phyloP scores from a whole-genome alignment of 352 stramenopile genomes.

The Saprolegnia parasitica region DNA sequence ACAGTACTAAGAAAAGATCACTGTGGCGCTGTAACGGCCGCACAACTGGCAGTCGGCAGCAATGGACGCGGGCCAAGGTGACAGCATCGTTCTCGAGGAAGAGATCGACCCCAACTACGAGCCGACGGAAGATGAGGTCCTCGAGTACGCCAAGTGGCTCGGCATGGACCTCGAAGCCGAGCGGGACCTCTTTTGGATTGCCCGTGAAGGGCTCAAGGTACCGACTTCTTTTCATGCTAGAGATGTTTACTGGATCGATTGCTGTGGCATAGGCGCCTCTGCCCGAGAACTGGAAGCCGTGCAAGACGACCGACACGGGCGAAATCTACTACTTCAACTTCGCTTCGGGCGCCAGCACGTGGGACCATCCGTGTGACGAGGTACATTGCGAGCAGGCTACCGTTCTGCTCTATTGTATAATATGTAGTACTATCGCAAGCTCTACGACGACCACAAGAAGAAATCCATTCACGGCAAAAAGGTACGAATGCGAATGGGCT shows the following conservation, averaged over 20 bases:
- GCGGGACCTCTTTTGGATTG: slow-evolving; percentile 92
- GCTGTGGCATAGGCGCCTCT: slow-evolving; percentile 57
- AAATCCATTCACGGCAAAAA: slow-evolving; percentile 34
- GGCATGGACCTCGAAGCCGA: slow-evolving; percentile 91
- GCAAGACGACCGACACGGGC: slow-evolving; percentile 92
- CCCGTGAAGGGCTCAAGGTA: slow-evolving; percentile 86
- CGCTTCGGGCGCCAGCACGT: slow-evolving; percentile 86
- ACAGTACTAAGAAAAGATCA: too few relatives aligned
- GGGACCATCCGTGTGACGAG: slow-evolving; percentile 93
- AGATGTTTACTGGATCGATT: neutral
- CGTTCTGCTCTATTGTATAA: too few relatives aligned
- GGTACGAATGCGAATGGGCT: too few relatives aligned
- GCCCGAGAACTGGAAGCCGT: slow-evolving; percentile 94
- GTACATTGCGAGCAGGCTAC: slow-evolving; percentile 29
- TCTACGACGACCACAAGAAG: slow-evolving; percentile 92
- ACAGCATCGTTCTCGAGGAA: slow-evolving; percentile 91
- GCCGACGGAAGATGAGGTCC: slow-evolving; percentile 85
- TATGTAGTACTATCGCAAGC: slow-evolving; percentile 82
- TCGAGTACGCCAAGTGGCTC: slow-evolving; percentile 94
- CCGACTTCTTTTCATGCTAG: slow-evolving; percentile 6
- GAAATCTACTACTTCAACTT: slow-evolving; percentile 98
- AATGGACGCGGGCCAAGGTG: slow-evolving; percentile 48
- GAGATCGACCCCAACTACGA: slow-evolving; percentile 95
- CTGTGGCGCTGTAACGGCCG: neutral
- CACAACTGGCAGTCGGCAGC: neutral